Base-by-base conservation (phyloP, 805 yeast species). In the Hagleromyces aurorensis region DNA sequence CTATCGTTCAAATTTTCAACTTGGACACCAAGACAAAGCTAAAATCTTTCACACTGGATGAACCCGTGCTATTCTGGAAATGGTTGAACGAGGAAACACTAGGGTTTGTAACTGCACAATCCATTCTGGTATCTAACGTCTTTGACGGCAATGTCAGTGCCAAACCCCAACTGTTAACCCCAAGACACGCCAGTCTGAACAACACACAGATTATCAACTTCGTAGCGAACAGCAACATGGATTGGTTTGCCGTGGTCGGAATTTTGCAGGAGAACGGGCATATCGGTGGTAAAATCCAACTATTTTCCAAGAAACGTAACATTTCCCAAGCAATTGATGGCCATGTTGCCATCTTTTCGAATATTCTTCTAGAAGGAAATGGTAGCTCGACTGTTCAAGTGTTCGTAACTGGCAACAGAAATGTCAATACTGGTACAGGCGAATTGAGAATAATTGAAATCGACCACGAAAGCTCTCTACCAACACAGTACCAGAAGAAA, bases 271-370 rank as follows among this genome's bases (percentile, higher is more conserved):
- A 85, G 53, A 79, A 80, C 45, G 94, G 94, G 42, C 75, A 93
- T 49, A 84, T 91, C 44, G 96, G 85, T 19, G 99, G 99, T 54
- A 93, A 84, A 61, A 82, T 89, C 55, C 99, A 91, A 65, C 73
- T 91, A 40, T 91, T 66, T 62, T 81, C 94, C 37, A 81, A 79
- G 55, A 75, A 78, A 31, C 78, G 97, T 62, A 81, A 82, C 52
- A 83, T 89, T 21, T 87, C 96, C 9, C 99, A 91, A 64, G 87
- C 94, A 13, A 84, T 91, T 47, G 97, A 91, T 53, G 98, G 98
- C 48, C 98, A 91, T 59, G 97, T 93, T 33, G 91, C 94, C 36
- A 75, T 76, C 23, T 91, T 91, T 62, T 85, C 95, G 32, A 66
- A 69, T 36, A 64, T 91, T 40, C 69, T 75, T 38, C 66, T 89